Conservation (phyloP, 1,139 yeast species). For the Suhomyces ambrosiae region DNA sequence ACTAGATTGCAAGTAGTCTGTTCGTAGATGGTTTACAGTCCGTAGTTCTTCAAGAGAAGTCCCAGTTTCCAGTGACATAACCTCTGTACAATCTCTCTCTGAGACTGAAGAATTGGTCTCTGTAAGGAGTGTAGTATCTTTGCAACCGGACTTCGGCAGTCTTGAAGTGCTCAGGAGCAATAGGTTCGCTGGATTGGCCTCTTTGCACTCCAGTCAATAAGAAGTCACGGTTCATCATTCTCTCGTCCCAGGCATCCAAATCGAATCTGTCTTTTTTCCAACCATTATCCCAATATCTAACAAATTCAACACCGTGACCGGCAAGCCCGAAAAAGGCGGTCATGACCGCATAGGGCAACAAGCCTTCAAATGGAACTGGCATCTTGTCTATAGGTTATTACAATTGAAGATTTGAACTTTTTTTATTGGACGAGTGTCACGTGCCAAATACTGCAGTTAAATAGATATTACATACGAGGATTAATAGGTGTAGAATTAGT, state of each 20-base stretch:
- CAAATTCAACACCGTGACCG: conserved; percentile 50
- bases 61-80: conserved; percentile 52
- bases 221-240: conserved; percentile 71
- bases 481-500: too few species aligned
- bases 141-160: conserved; percentile 39
- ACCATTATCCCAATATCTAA: conserved; percentile 52
- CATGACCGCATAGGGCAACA: conserved; percentile 68
- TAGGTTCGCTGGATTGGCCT: conserved; percentile 66
- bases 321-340: conserved; percentile 52
- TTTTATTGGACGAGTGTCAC: conserved; percentile 18
- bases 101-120: conserved; percentile 50
- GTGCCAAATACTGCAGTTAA: conserved; percentile 1
- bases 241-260: conserved; percentile 59
- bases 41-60: conserved; percentile 35
- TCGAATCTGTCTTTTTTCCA: conserved; percentile 58
- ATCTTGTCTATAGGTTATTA: conserved; percentile 20
- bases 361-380: conserved; percentile 74
- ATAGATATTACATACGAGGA: too few species aligned
- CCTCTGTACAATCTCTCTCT: conserved; percentile 56
- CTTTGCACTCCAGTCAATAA: conserved; percentile 73
- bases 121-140: conserved; percentile 52
- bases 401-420: conserved; percentile 10
- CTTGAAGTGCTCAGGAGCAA: conserved; percentile 71
- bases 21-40: too few species aligned
- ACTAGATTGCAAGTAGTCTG: too few species aligned